phyloP scores from a whole-genome alignment of 371 early-diverging fungal genomes.

The Smittium mucronatum region DNA sequence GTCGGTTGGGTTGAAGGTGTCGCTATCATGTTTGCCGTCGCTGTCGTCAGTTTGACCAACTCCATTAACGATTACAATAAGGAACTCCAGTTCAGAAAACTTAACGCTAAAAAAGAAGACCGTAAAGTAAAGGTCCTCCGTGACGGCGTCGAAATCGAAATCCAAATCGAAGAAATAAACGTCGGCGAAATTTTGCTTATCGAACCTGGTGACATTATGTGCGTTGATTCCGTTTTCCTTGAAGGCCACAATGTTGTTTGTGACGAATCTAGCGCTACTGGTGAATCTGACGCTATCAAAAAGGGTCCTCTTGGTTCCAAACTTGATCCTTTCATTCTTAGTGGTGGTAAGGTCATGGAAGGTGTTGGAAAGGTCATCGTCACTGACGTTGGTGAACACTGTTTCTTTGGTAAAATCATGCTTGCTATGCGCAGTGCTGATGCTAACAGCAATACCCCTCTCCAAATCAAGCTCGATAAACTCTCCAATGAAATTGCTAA shows the following conservation, averaged over 20 bases:
- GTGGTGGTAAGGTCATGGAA: slow-evolving; percentile 80
- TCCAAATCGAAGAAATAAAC: slow-evolving; percentile 71
- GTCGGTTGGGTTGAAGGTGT: slow-evolving; percentile 65
- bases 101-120: slow-evolving; percentile 85
- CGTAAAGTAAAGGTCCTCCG: slow-evolving; percentile 65
- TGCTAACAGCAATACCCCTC: slow-evolving; percentile 69
- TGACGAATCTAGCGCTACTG: slow-evolving; percentile 86
- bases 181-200: slow-evolving; percentile 82
- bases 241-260: slow-evolving; percentile 66
- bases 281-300: slow-evolving; percentile 77
- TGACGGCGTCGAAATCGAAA: slow-evolving; percentile 59
- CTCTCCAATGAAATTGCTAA: slow-evolving; percentile 88
- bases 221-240: slow-evolving; percentile 75
- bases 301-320: slow-evolving; percentile 41
- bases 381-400: slow-evolving; percentile 71
- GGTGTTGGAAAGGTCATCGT: slow-evolving; percentile 77
- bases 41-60: slow-evolving; percentile 82
- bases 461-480: slow-evolving; percentile 72
- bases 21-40: slow-evolving; percentile 78
- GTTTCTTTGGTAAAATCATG: slow-evolving; percentile 70
- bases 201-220: slow-evolving; percentile 90
- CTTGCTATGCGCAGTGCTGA: slow-evolving; percentile 59
- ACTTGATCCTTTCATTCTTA: slow-evolving; percentile 72
- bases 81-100: slow-evolving; percentile 83
- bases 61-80: slow-evolving; percentile 94